Base-by-base conservation (phyloP, 106 monocot genomes). In the Allium cepa region DNA sequence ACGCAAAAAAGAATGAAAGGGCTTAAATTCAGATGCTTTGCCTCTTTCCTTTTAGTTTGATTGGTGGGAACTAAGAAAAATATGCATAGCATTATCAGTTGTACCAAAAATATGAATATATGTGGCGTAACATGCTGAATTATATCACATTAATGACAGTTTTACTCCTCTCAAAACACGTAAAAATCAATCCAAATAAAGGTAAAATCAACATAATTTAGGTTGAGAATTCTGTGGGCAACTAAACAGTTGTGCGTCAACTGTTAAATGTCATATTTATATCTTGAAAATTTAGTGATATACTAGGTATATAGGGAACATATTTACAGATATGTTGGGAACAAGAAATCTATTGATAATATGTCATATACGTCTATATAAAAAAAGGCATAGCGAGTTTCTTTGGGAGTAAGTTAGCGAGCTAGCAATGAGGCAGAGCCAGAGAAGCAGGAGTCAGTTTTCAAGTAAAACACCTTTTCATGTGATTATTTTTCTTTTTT, bases 21-120 rank as follows among this genome's bases (percentile, higher is more conserved):
- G 7, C n/a, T 18, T 58, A 18, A 61, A 56, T 46, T 57, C 14
- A 57, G 69, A 69, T 56, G 69, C 56, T 69, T 69, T 69, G 69
- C 69, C 57, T 69, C 69, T 69, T 28, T 18, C 56, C 69, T 68
- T 49, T 51, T 26, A 15, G 47, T 47, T 63, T 36, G 46, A 22
- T 68, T 68, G 68, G 68, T 46, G 56, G 57, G 46, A 57, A 57
- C 12, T 8, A 46, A 63, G 63, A 15, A 62, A 62, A 14, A 46
- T 11, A 9, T 18, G 17, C 10, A 14, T 7, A 58, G 18, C 7
- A 58, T 58, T 36, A 5, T 36, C 36, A 1, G 36, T 36, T 5
- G 1, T 36, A 5, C 36, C 36, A 5, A 36, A 36, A 36, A 36
- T 36, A 36, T 36, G 36, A 5, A 14, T 58, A 58, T 11, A 18